phyloP scores from a whole-genome alignment of 169 alveolate genomes.

The Besnoitia besnoiti region DNA sequence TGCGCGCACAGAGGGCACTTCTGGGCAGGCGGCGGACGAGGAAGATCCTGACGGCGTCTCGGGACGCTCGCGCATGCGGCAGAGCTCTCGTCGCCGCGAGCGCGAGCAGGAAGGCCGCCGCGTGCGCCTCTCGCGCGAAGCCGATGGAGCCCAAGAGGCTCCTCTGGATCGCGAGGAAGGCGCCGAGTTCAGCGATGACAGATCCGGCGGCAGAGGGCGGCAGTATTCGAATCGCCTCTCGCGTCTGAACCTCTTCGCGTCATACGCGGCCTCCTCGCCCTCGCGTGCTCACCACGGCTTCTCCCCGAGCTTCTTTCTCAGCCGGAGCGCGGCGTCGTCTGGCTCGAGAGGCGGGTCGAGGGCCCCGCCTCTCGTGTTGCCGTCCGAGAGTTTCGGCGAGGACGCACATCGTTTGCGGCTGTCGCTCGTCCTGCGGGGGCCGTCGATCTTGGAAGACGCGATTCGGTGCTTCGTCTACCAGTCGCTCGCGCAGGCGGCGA shows the following conservation, averaged over 20 bases:
- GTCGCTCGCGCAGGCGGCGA: conserved; percentile 50
- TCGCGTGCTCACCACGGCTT: no score
- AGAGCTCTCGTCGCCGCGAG: background rate
- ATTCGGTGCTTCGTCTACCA: conserved; percentile 61
- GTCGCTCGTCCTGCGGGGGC: conserved; percentile 40
- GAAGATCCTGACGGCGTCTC: background rate
- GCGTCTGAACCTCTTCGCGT: no score
- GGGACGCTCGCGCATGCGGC: background rate
- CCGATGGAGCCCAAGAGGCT: background rate
- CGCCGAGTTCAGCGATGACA: no score
- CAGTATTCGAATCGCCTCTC: no score
- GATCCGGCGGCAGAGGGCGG: no score
- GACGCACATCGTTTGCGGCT: background rate
- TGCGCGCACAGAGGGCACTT: background rate
- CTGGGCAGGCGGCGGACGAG: no score
- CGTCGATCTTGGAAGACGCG: conserved; percentile 44
- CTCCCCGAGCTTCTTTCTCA: no score
- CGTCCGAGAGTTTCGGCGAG: background rate
- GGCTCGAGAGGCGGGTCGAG: background rate
- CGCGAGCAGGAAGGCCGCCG: background rate
- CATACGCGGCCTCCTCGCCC: no score
- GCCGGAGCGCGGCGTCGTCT: background rate
- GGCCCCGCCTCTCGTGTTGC: background rate
- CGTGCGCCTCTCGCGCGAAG: background rate
- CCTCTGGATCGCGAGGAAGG: no score